Evolutionary conservation across 192 early-diverging fungal species (phyloP).

Genomic region (Chytriomyces hyalinus): DNA sequence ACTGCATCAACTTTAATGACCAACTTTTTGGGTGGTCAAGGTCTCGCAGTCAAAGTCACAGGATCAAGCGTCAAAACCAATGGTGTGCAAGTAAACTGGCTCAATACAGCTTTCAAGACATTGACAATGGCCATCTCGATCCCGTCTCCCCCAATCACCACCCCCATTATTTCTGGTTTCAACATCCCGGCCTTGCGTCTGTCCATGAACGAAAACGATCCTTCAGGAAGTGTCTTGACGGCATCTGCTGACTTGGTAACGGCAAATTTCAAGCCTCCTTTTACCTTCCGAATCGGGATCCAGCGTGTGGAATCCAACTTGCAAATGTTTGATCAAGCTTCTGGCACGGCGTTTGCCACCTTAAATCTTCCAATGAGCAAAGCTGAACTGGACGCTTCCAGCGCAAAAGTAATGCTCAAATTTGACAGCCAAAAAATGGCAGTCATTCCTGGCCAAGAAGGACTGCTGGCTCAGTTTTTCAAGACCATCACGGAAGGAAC

Average conservation of each 20-base stretch:
- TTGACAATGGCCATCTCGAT: not conserved
- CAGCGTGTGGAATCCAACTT: constrained; percentile 11
- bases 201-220: constrained; percentile 19
- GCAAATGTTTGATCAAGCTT: constrained; percentile 1
- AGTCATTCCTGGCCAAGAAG: constrained; percentile 29
- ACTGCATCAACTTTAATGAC: constrained; percentile 9
- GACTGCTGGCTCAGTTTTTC: constrained; percentile 9
- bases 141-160: constrained; percentile 9
- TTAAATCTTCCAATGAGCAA: not conserved
- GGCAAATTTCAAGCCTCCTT: constrained; percentile 29
- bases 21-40: constrained; percentile 16
- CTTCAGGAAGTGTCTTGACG: not conserved
- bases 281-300: constrained; percentile 25
- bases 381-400: not conserved
- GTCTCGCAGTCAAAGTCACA: not conserved
- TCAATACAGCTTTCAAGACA: not conserved
- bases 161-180: constrained; percentile 3
- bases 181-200: constrained; percentile 16
- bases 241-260: constrained; percentile 7
- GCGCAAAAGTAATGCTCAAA: not conserved
- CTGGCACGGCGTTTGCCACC: constrained; percentile 12
- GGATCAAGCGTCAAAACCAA: not conserved
- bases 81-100: constrained; percentile 1
- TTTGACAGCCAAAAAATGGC: not conserved
- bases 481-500: not conserved